Conservation (phyloP, 2,329 filamentous ascomycete species). For the Uncinocarpus reesii region DNA sequence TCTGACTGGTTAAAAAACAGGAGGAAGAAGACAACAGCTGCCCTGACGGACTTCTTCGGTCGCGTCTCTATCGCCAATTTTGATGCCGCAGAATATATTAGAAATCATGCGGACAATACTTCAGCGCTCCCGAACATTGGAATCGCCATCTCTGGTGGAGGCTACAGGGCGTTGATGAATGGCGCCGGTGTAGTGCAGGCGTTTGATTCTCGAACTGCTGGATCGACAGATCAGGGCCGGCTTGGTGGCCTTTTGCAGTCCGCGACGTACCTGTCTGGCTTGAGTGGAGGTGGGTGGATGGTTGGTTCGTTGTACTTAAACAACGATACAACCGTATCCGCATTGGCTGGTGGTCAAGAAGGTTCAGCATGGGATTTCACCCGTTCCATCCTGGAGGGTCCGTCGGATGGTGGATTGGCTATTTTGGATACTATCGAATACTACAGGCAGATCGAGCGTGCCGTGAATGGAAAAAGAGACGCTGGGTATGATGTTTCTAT, state of each 20-base stretch:
- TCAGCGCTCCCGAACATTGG: constrained; percentile 57
- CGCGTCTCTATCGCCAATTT: constrained; percentile 67
- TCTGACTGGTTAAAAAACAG: constrained; percentile 61
- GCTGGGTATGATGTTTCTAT: constrained; percentile 60
- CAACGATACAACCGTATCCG: constrained; percentile 63
- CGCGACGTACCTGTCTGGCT: constrained; percentile 66
- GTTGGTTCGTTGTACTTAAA: constrained; percentile 67
- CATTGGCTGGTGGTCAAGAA: constrained; percentile 40
- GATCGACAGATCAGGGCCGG: constrained; percentile 53
- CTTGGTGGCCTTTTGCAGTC: constrained; percentile 73
- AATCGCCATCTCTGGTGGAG: constrained; percentile 71
- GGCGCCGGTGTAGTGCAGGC: constrained; percentile 70
- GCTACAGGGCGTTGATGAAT: constrained; percentile 76
- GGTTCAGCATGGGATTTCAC: constrained; percentile 52
- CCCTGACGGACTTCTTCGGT: constrained; percentile 64
- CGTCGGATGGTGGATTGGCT: constrained; percentile 41
- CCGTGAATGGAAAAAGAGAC: constrained; percentile 51
- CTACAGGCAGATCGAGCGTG: constrained; percentile 48
- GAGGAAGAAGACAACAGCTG: constrained; percentile 59
- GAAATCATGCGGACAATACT: constrained; percentile 46
- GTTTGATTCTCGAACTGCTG: constrained; percentile 61
- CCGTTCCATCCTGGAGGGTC: constrained; percentile 53
- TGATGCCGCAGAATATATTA: constrained; percentile 63
- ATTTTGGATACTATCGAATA: constrained; percentile 51
- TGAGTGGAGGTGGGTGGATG: constrained; percentile 77